Percentiles rank a stretch among this genome's conserved stretches.
Conservation (phyloP, 805 yeast species). For the Hanseniaspora jakobsenii region DNA sequence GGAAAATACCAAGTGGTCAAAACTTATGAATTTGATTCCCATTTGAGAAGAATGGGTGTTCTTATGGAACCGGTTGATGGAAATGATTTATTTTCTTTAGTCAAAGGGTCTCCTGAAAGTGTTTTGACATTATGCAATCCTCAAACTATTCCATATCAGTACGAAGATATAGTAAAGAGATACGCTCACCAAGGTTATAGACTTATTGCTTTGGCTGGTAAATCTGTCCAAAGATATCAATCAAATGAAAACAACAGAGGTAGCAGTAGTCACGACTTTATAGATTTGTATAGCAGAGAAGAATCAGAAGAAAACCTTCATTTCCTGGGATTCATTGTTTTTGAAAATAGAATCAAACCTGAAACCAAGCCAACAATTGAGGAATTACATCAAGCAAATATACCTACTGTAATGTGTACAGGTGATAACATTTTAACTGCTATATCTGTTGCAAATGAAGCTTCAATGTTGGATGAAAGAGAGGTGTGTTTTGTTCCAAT, state of each 20-base stretch:
- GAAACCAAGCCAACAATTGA: slow-evolving; percentile 51
- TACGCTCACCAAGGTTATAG: slow-evolving; percentile 92
- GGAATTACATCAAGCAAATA: slow-evolving; percentile 51
- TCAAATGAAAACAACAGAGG: slow-evolving; percentile 28
- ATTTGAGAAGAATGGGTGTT: slow-evolving; percentile 83
- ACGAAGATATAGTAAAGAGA: slow-evolving; percentile 57
- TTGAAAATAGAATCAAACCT: slow-evolving; percentile 78
- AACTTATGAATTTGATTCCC: slow-evolving; percentile 71
- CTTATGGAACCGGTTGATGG: slow-evolving; percentile 37
- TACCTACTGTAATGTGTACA: slow-evolving; percentile 90
- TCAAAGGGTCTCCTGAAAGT: slow-evolving; percentile 97
- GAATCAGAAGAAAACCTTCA: slow-evolving; percentile 55
- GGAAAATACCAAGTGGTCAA: slow-evolving; percentile 32
- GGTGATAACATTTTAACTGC: slow-evolving; percentile 96
- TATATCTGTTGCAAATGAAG: slow-evolving; percentile 79
- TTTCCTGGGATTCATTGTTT: slow-evolving; percentile 79
- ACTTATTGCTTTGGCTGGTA: slow-evolving; percentile 87
- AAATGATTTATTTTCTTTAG: slow-evolving; percentile 38
- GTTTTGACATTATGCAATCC: slow-evolving; percentile 66
- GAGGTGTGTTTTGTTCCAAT: slow-evolving; percentile 51
- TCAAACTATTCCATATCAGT: slow-evolving; percentile 60
- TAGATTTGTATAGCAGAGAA: slow-evolving; percentile 42
- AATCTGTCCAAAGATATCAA: slow-evolving; percentile 30
- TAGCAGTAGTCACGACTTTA: neutral
- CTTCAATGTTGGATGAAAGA: slow-evolving; percentile 45